Evolutionary conservation across 192 early-diverging fungal species (phyloP).

Genomic region (Coemansia sp.): DNA sequence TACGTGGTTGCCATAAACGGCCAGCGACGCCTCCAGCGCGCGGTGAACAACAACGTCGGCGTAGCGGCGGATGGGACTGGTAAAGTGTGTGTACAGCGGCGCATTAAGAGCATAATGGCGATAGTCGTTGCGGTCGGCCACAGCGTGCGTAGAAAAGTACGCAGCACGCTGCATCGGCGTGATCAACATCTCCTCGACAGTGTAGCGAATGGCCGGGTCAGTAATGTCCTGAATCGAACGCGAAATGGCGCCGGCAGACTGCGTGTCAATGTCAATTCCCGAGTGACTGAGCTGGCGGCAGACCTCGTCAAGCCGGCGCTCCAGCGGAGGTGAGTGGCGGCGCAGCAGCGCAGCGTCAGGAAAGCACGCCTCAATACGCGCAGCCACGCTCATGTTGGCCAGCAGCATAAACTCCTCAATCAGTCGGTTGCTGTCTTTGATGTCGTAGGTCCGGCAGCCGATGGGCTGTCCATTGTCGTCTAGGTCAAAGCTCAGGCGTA

Average conservation of each 20-base stretch:
- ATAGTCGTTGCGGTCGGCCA: constrained; percentile 59
- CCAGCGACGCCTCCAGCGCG: constrained; percentile 59
- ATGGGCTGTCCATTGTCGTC: constrained; percentile 87
- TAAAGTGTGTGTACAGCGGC: constrained; percentile 98
- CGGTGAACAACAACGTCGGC: constrained; percentile 96
- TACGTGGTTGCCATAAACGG: constrained; percentile 33
- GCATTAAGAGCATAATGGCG: constrained; percentile 91
- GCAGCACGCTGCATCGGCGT: constrained; percentile 90
- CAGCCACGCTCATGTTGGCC: constrained; percentile 94
- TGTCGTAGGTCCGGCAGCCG: constrained; percentile 58
- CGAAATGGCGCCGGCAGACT: constrained; percentile 58
- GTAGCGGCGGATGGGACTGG: constrained; percentile 98
- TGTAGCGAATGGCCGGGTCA: constrained; percentile 22
- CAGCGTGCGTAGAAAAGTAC: constrained; percentile 92
- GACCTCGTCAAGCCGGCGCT: constrained; percentile 29
- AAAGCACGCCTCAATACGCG: constrained; percentile 76
- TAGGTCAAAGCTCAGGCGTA: constrained; percentile 90
- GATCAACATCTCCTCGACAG: constrained; percentile 48
- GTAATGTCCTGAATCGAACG: constrained; percentile 57
- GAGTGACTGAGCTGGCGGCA: constrained; percentile 48
- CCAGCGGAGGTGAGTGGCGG: constrained; percentile 61
- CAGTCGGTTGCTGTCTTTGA: constrained; percentile 82
- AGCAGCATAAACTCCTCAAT: constrained; percentile 92
- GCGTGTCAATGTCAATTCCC: constrained; percentile 60
- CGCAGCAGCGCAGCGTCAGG: constrained; percentile 79